Conservation (phyloP, 2,329 filamentous ascomycete species). For the Eutypa lata region DNA sequence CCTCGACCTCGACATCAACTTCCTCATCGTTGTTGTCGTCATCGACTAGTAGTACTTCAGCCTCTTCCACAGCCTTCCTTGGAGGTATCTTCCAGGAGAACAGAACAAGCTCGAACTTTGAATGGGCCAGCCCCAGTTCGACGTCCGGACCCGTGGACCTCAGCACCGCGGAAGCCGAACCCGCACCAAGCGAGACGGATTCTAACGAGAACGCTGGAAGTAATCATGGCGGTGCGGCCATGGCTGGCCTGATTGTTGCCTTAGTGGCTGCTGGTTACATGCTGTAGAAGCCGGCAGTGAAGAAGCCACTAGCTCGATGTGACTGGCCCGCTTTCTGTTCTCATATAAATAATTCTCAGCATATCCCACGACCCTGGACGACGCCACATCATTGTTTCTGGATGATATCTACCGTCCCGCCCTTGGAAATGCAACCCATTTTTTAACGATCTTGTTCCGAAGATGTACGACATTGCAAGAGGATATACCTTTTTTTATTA, state of each 20-base stretch:
- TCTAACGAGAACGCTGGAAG: conserved; percentile 42
- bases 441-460: background rate
- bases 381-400: too few species aligned
- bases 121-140: conserved; percentile 13
- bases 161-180: conserved; percentile 18
- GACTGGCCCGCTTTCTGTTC: background rate
- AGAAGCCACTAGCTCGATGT: conserved; percentile 1
- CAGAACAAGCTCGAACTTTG: conserved; percentile 24
- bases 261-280: conserved; percentile 47
- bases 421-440: background rate
- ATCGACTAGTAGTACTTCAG: background rate
- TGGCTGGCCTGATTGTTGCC: conserved; percentile 54
- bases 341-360: background rate
- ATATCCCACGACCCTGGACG: too few species aligned
- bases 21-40: conserved; percentile 3
- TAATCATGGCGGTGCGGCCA: conserved; percentile 47
- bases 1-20: conserved; percentile 10
- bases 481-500: background rate
- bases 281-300: conserved; percentile 15
- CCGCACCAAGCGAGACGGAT: conserved; percentile 32
- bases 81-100: conserved; percentile 57
- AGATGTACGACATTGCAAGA: background rate
- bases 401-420: background rate
- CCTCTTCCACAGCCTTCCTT: conserved; percentile 22
- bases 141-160: conserved; percentile 24